Conservation (phyloP, 768 basidiomycete species). For the Leucocoprinus leucothites region DNA sequence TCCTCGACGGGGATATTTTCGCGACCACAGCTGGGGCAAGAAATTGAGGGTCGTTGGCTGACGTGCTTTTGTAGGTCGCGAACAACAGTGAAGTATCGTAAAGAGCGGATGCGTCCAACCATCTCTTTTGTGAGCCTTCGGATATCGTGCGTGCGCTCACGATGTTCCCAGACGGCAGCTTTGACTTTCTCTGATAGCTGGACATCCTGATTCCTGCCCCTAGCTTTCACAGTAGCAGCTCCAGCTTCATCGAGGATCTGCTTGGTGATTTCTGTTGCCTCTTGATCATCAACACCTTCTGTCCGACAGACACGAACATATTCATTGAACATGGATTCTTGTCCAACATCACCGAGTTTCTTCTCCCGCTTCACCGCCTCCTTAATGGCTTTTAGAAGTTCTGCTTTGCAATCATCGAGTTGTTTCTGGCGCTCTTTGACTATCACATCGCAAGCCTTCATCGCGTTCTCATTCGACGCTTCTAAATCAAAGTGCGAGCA, state of each 20-base stretch:
- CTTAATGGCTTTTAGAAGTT: constrained; percentile 64
- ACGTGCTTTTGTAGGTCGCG: constrained; percentile 82
- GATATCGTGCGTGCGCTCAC: constrained; percentile 85
- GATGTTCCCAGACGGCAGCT: constrained; percentile 73
- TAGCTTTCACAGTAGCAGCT: constrained; percentile 44
- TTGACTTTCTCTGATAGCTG: constrained; percentile 51
- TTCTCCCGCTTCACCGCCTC: constrained; percentile 69
- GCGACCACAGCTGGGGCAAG: constrained; percentile 61
- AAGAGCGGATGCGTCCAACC: constrained; percentile 83
- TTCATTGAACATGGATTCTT: constrained; percentile 79
- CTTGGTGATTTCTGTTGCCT: constrained; percentile 62
- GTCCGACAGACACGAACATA: constrained; percentile 66
- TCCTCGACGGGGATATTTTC: constrained; percentile 59
- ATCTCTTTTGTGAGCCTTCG: constrained; percentile 85
- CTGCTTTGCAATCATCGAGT: constrained; percentile 72
- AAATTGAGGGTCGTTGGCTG: constrained; percentile 52
- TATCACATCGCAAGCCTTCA: constrained; percentile 92
- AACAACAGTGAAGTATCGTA: constrained; percentile 90
- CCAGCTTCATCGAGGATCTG: constrained; percentile 60
- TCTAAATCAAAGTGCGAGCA: constrained; percentile 94
- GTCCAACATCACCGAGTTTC: constrained; percentile 54
- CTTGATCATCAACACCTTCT: constrained; percentile 75
- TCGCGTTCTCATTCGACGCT: constrained; percentile 66
- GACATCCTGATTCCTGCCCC: constrained; percentile 53
- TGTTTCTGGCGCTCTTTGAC: constrained; percentile 79